Evolutionary conservation across 78 protist species (phyloP), one percentile per base, ranked within the genome.

Genomic region (Speleostelium caveatum): DNA sequence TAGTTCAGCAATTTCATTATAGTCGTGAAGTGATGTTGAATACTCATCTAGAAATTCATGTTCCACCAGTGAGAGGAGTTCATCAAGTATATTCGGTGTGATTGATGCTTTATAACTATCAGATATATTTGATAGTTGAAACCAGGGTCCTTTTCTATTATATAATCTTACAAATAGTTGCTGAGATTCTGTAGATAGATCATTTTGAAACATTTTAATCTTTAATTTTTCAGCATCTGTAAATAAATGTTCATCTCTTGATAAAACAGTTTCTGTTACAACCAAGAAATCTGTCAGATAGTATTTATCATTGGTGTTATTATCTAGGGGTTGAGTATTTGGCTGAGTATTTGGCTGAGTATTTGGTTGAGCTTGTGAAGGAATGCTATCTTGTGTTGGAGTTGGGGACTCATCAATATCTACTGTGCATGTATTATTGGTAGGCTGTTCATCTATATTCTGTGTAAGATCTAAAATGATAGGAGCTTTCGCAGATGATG

Each of bases 71-170:
- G 69, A 36, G 21, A 51, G 75, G 2, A 62, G 22, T 3, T 49
- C 21, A 10, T 0, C 4, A 3, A 24, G n/a, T 24, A 77, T 53
- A 36, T 65, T 35, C n/a, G n/a, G n/a, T 22, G 28, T 49, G 51
- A 77, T 49, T 30, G 62, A 73, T 16, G 28, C 22, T 68, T 41
- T 24, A 68, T 68, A 68, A 2, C 51, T 19, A 21, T 66, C 24
- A 5, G 21, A 5, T 7, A 77, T 39, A 22, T 14, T 10, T 8
- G 19, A 10, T 22, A 28, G 12, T 49, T 39, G 73, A 53, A 77
- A 77, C 87, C 87, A 77, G 21, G 87, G 87, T 19, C 87, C 87
- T 53, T 77, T 77, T 30, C 87, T 41, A 65, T 77, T 77, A 41
- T 77, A 77, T 6, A 77, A 24, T 49, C 87, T 39, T 26, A 77